phyloP scores from a whole-genome alignment of 176 grass and related monocot species.

The Pontederia paniculata region DNA sequence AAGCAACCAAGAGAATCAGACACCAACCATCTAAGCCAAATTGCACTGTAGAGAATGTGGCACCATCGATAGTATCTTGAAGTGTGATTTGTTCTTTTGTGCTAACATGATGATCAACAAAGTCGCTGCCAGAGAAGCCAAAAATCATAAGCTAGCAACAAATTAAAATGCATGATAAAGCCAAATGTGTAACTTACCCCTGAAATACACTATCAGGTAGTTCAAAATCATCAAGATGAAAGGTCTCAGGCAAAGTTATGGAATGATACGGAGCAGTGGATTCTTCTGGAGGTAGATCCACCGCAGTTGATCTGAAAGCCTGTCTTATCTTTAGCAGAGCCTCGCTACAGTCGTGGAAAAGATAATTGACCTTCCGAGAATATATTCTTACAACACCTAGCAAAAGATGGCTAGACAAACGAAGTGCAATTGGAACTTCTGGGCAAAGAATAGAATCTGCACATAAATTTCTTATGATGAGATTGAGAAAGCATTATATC shows the following conservation, averaged over 20 bases:
- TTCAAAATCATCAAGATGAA: constrained; percentile 99
- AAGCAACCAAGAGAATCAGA: constrained; percentile 18
- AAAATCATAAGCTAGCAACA: constrained; percentile 5
- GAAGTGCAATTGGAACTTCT: constrained; percentile 93
- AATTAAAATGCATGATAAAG: neutral
- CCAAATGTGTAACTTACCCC: constrained; percentile 39
- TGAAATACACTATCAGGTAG: constrained; percentile 80
- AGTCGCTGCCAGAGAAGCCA: constrained; percentile 41
- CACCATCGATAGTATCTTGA: constrained; percentile 86
- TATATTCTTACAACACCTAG: constrained; percentile 98
- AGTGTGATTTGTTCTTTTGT: constrained; percentile 98
- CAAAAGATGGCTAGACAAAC: constrained; percentile 96
- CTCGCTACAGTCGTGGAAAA: constrained; percentile 98
- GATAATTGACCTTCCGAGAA: constrained; percentile 97
- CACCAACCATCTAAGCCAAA: constrained; percentile 98
- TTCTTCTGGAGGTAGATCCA: constrained; percentile 97
- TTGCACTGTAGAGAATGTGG: constrained; percentile 59
- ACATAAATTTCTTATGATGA: neutral
- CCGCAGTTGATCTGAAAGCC: constrained; percentile 85
- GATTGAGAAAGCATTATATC: neutral
- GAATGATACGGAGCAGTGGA: constrained; percentile 98
- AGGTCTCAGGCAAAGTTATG: constrained; percentile 98
- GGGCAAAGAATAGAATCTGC: constrained; percentile 99
- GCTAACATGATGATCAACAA: constrained; percentile 80
- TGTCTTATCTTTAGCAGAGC: constrained; percentile 98